These are phyloP conservation scores for Pestalotiopsis fici DNA, from an alignment of 2,329 filamentous ascomycete genomes.

Conservation along the genomic window DNA sequence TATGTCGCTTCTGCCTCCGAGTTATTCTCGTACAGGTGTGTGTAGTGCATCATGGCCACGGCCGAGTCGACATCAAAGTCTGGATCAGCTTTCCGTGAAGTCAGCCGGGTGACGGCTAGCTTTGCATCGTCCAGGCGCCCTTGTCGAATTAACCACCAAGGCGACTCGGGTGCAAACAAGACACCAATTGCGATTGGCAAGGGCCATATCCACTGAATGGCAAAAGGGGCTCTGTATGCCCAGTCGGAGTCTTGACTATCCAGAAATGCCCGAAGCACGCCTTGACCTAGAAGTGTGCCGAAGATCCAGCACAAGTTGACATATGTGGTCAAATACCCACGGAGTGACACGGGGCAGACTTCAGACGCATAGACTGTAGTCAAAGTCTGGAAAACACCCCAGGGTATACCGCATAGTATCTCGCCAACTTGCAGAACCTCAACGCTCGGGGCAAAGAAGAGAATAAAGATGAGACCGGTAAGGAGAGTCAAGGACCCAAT, in stretches of 20 bases:
- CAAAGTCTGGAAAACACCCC: conserved; percentile 59
- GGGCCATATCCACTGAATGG: conserved; percentile 79
- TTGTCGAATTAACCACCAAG: conserved; percentile 76
- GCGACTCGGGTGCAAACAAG: conserved; percentile 68
- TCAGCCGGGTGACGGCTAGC: conserved; percentile 64
- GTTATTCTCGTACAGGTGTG: conserved; percentile 75
- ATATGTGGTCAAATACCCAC: conserved; percentile 69
- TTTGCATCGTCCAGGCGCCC: conserved; percentile 67
- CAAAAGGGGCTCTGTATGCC: conserved; percentile 68
- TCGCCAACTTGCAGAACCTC: conserved; percentile 60
- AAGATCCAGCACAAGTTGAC: conserved; percentile 78
- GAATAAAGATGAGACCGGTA: conserved; percentile 60
- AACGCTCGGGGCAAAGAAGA: conserved; percentile 65
- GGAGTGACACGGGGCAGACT: conserved; percentile 71
- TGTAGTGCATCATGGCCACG: conserved; percentile 90
- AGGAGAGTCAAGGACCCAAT: conserved; percentile 56
- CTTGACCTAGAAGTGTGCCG: conserved; percentile 72
- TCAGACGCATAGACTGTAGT: conserved; percentile 70
- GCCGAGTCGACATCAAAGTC: conserved; percentile 83
- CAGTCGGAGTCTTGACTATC: conserved; percentile 62
- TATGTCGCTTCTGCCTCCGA: conserved; percentile 76
- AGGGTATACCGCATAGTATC: conserved; percentile 64
- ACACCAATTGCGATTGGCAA: conserved; percentile 67
- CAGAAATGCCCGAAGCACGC: conserved; percentile 71
- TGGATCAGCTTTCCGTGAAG: conserved; percentile 60